Evolutionary conservation across 1,139 yeast genomes (phyloP), one percentile per base, ranked within the genome.

Genomic region (Pichia sp.): DNA sequence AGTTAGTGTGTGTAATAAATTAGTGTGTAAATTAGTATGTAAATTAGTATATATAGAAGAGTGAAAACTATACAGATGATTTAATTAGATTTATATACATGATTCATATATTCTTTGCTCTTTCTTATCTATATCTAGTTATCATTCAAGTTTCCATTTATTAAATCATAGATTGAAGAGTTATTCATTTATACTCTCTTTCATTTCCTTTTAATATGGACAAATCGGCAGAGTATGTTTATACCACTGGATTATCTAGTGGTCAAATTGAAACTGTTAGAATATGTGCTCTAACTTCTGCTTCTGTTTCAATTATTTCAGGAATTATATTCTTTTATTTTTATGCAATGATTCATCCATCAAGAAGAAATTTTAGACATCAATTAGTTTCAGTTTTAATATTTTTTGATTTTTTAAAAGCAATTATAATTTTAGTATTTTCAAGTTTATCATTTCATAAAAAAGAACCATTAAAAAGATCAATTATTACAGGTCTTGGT

Each of bases 401-500:
- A 29, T 66, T 77, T 31, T 86, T 79, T 61, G 96, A 89, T 66
- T 76, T 86, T 52, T 66, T 86, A 45, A 88, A 89, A 66, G 92
- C 94, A 1, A 58, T 81, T 18, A 74, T 84, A 33, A 73, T 88
- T 45, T 65, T 88, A 53, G 71, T 87, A 51, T 89, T 83, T 63
- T 95, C 96, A 0, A 73, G 82, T 1, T 64, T 83, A 39, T 81
- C 83, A 2, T 64, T 83, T 39, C 64, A 75, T 7, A 72, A 73
- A 39, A 65, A 69, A 2, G 32, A 49, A 2, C 45, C 44, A 7
- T 72, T 74, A 46, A 77, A 78, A 56, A 67, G 71, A 28, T 70
- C 67, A 37, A 81, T 86, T 56, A 81, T 87, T 58, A 82, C 85
- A 60, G 81, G 82, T 11, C 78, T 87, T 43, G 97, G 96, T 4